phyloP scores from a whole-genome alignment of 495 filamentous ascomycete genomes.

The Terfezia claveryi region DNA sequence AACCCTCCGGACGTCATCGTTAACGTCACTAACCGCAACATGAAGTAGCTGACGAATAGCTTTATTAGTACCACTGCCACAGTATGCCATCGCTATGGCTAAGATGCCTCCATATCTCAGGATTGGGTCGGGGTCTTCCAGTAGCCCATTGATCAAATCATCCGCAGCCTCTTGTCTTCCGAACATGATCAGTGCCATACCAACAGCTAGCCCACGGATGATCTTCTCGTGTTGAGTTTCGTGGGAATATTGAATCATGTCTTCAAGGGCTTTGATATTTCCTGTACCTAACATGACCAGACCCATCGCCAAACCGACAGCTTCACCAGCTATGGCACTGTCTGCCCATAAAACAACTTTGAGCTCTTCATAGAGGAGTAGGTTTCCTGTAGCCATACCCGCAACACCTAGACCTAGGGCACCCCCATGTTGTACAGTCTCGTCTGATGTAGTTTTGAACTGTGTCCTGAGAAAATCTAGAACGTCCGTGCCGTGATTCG shows the following conservation, averaged over 20 bases:
- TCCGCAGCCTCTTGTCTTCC: conserved; percentile 86
- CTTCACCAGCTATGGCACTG: conserved; percentile 89
- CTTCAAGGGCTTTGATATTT: conserved; percentile 68
- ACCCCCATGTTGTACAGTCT: conserved; percentile 92
- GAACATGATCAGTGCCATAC: conserved; percentile 98
- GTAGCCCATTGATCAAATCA: conserved; percentile 73
- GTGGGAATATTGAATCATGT: conserved; percentile 93
- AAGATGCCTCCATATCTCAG: conserved; percentile 95
- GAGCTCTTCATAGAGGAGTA: conserved; percentile 77
- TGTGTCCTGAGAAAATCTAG: conserved; percentile 69
- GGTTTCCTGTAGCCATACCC: conserved; percentile 85
- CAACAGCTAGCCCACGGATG: conserved; percentile 78
- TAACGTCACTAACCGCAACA: conserved; percentile 92
- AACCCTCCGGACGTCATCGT: conserved; percentile 85
- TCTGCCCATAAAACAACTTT: conserved; percentile 72
- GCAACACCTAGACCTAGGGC: conserved; percentile 89
- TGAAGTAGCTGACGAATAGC: conserved; percentile 94
- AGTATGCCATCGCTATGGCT: conserved; percentile 95
- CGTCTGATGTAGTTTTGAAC: conserved; percentile 70
- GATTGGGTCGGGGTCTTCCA: conserved; percentile 83
- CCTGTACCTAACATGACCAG: conserved; percentile 94
- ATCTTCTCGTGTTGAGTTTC: conserved; percentile 99
- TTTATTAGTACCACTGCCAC: conserved; percentile 94
- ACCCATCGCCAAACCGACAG: conserved; percentile 85
- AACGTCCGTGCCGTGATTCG: conserved; percentile 88